Base-by-base conservation (phyloP, 139 green algal species). In the Chlamydomonas schloesseri region DNA sequence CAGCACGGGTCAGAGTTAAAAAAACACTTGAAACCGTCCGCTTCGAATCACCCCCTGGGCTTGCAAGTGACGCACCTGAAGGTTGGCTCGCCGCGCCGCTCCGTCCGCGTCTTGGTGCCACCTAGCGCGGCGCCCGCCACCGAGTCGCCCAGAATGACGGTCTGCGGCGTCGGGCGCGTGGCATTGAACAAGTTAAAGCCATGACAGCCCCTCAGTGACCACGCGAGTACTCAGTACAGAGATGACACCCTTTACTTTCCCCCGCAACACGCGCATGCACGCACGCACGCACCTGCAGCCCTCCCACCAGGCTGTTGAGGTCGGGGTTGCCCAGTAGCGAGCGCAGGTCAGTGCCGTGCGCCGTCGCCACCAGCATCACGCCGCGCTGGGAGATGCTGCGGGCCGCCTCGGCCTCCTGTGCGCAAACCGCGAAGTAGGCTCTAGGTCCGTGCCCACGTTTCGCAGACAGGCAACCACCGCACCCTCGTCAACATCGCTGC, bases 371-470 rank as follows among this genome's bases (percentile, higher is more conserved):
- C 36, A 99, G 92, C 89, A 84, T 88, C 57, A 99, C 97, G 0
- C 97, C 97, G 17, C 97, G 93, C 91, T 99, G 93, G 8, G 95
- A 92, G 84, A 99, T 99, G 73, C 94, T 99, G 80, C 95, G 91
- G 76, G 94, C 98, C 33, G 97, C 97, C 4, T 24, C 34, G 3
- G 86, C 89, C 82, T 92, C 89, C 89, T 92, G 89, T 13, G 29
- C 33, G 46, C 21, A 58, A 58, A 58, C 13, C 53, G 53, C 13
- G 13, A 58, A 13, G 53, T 58, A 58, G 53, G 53, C 53, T n/a
- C n/a, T n/a, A n/a, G n/a, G n/a, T n/a, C n/a, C n/a, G n/a, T n/a
- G n/a, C n/a, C n/a, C n/a, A n/a, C n/a, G n/a, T n/a, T n/a, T n/a
- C n/a, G n/a, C n/a, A n/a, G n/a, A n/a, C n/a, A n/a, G n/a, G n/a